Conservation (phyloP, 2,329 filamentous ascomycete species). For the Pseudocercospora vitis region DNA sequence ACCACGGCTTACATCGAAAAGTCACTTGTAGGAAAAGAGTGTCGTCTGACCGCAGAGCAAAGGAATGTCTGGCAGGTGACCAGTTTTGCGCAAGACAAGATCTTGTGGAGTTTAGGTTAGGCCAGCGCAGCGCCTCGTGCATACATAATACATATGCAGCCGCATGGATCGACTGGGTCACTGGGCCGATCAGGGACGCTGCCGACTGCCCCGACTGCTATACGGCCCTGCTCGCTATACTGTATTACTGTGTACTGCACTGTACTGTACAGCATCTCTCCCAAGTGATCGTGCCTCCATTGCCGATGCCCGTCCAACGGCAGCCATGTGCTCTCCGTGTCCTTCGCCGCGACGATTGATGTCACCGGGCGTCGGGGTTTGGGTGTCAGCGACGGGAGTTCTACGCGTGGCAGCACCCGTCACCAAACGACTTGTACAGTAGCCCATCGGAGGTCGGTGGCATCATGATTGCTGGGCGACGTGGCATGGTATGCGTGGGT, state of each 20-base stretch:
- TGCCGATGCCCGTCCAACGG: no score
- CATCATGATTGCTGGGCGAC: no score
- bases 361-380: not conserved
- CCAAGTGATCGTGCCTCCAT: no score
- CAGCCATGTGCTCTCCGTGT: no score
- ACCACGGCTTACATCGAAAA: not conserved
- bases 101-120: conserved; percentile 2
- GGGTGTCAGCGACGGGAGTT: no score
- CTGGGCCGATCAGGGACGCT: no score
- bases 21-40: conserved; percentile 8
- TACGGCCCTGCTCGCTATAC: no score
- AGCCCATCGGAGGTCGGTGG: not conserved
- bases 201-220: no score
- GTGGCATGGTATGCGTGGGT: conserved; percentile 9
- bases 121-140: not conserved
- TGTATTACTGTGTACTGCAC: no score
- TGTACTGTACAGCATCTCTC: no score
- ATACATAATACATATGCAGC: not conserved
- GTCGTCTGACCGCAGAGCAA: conserved; percentile 16
- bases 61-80: conserved; percentile 5
- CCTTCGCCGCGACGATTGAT: not conserved
- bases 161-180: not conserved
- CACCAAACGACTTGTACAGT: not conserved
- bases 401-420: conserved; percentile 1
- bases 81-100: not conserved